Conservation (phyloP, 345 rosid species). For the Eucalyptus tenuipes region DNA sequence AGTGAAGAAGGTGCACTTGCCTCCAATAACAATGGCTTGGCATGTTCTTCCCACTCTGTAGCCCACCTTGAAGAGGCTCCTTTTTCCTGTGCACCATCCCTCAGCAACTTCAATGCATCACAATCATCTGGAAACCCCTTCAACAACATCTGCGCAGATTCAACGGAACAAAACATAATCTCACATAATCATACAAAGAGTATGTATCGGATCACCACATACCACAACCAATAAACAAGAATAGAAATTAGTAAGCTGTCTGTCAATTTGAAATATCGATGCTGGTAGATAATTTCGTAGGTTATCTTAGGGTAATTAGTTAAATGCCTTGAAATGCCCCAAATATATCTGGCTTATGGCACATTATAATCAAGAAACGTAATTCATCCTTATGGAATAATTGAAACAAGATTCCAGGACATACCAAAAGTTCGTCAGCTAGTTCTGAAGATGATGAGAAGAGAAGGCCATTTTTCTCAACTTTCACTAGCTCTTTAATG, state of each 20-base stretch:
- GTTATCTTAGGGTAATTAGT: neutral
- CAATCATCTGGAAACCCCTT: slow-evolving; percentile 74
- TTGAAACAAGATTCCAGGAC: neutral
- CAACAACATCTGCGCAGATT: slow-evolving; percentile 50
- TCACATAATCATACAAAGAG: neutral
- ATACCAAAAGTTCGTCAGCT: slow-evolving; percentile 77
- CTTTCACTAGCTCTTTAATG: slow-evolving; percentile 77
- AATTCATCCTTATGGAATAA: neutral
- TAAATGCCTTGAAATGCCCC: neutral
- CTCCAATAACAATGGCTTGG: slow-evolving; percentile 58
- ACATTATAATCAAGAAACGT: neutral
- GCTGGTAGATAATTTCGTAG: neutral
- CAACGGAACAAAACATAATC: neutral
- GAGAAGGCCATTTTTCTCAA: slow-evolving; percentile 74
- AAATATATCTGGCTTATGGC: neutral
- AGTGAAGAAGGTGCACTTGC: slow-evolving; percentile 1
- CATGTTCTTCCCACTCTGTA: slow-evolving; percentile 88
- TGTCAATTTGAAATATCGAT: neutral
- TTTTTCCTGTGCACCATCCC: slow-evolving; percentile 51
- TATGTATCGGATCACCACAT: neutral
- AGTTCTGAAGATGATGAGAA: slow-evolving; percentile 94
- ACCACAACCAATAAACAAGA: neutral
- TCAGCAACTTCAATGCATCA: slow-evolving; percentile 40
- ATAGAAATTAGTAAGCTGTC: neutral
- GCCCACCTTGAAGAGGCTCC: slow-evolving; percentile 77